These are phyloP conservation scores for Schizothecium vesticola DNA, from an alignment of 495 filamentous ascomycete genomes.

Conservation along the genomic window DNA sequence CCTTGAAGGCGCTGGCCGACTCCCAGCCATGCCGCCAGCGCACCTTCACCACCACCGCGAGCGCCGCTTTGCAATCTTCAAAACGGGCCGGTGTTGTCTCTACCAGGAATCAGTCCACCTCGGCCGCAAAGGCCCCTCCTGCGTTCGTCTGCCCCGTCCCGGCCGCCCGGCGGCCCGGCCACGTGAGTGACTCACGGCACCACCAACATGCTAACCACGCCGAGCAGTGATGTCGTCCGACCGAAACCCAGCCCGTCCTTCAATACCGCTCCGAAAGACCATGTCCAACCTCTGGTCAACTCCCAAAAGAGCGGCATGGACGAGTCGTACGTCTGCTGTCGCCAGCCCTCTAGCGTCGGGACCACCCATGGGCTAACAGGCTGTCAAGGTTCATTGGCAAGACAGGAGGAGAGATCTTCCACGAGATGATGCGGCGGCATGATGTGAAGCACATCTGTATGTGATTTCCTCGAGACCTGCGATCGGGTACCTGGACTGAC, in stretches of 20 bases:
- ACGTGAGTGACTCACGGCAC: constrained; percentile 20
- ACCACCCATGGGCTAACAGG: constrained; percentile 10
- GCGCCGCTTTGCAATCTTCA: constrained; percentile 22
- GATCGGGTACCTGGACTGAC: constrained; percentile 14
- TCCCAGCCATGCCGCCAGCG: constrained; percentile 29
- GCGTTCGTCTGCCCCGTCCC: constrained; percentile 11
- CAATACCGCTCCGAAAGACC: constrained; percentile 48
- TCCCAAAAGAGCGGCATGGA: constrained; percentile 62
- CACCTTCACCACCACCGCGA: constrained; percentile 21
- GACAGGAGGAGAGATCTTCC: constrained; percentile 94
- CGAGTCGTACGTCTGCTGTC: constrained; percentile 54
- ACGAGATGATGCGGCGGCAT: constrained; percentile 97
- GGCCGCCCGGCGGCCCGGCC: not conserved
- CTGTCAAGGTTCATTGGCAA: constrained; percentile 77
- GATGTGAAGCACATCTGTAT: constrained; percentile 86
- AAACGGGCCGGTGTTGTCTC: constrained; percentile 25
- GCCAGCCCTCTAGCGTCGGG: constrained; percentile 5
- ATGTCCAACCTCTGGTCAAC: constrained; percentile 67
- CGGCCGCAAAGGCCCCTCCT: constrained; percentile 24
- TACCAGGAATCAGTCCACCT: constrained; percentile 36
- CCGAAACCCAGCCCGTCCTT: constrained; percentile 64
- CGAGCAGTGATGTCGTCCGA: constrained; percentile 31
- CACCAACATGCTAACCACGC: constrained; percentile 18
- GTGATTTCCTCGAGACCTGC: constrained; percentile 29
- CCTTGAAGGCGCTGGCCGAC: constrained; percentile 40